Evolutionary conservation across 1,284 basidiomycete genomes (phyloP), one percentile per base, ranked within the genome.

Genomic region (Vanrija sp.): DNA sequence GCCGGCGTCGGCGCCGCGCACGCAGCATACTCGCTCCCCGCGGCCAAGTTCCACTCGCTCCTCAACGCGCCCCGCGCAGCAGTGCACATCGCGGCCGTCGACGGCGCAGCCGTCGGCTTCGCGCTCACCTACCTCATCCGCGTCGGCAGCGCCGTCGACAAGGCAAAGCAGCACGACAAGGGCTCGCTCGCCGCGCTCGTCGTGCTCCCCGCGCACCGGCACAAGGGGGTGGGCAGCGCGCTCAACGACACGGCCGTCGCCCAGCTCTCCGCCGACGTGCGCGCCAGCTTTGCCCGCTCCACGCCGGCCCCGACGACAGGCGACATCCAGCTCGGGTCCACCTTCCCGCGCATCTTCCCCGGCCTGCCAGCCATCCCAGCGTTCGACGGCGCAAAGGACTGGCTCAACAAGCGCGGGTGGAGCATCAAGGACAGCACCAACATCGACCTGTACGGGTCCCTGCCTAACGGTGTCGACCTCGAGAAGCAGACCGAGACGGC

Each of bases 271-370:
- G 19, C 24, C 2, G 8, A 23, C 19, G 52, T 64, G 1, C 51
- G 42, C 3, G 41, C 24, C 1, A 55, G 51, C 6, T 47, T 63
- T 3, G 1, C 5, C 0, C 18, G 1, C 10, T 63, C 64, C 2
- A 24, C 45, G 0, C 60, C 59, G 1, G 20, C 43, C 1, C 22
- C 57, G 6, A 48, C 23, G 3, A 41, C 49, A n/a, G 45, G 50
- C 3, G n/a, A 15, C 1, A 45, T 66, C 20, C 59, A 61, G 48
- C 55, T 66, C n/a, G 64, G 64, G n/a, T 55, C 53, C 15, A 48
- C 41, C 4, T 66, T 62, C 23, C 64, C 64, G 2, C 54, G 64
- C 15, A 59, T 66, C 39, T 66, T 62, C 43, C 64, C 64, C 25
- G 64, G 64, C 22, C 27, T 64, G 12, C 64, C 64, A 4, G 47